A percentile compares a stretch with the other conserved stretches of the same genome.
Evolutionary conservation across 1,284 basidiomycete species (phyloP).

Genomic region (Caloboletus inedulis): DNA sequence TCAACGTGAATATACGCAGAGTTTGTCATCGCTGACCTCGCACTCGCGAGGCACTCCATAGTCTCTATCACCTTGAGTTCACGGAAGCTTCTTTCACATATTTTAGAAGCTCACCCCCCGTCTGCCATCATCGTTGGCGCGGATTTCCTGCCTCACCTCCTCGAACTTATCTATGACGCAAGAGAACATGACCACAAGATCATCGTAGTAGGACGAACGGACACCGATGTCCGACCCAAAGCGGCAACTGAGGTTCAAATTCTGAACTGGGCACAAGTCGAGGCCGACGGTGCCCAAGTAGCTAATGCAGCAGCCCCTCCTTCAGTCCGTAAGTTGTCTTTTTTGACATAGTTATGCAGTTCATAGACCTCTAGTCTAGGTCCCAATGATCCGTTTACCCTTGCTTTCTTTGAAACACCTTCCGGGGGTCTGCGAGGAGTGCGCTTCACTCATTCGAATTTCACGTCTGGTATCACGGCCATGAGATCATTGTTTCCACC

Average conservation of each 20-base stretch:
- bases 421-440: slow-evolving; percentile 55
- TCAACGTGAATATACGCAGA: slow-evolving; percentile 43
- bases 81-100: slow-evolving; percentile 51
- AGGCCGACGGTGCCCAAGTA: slow-evolving; percentile 52
- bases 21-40: slow-evolving; percentile 72
- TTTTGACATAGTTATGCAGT: not conserved
- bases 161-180: slow-evolving; percentile 65
- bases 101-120: slow-evolving; percentile 62
- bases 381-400: slow-evolving; percentile 59
- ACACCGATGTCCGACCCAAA: slow-evolving; percentile 39
- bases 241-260: slow-evolving; percentile 51
- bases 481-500: slow-evolving; percentile 63
- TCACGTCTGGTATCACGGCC: slow-evolving; percentile 77
- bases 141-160: slow-evolving; percentile 56
- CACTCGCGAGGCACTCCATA: slow-evolving; percentile 67
- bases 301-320: slow-evolving; percentile 17
- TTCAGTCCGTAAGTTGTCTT: slow-evolving; percentile 22
- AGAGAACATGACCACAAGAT: slow-evolving; percentile 54
- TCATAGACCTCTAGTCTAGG: slow-evolving; percentile 37
- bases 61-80: slow-evolving; percentile 66
- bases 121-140: slow-evolving; percentile 67
- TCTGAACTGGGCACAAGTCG: slow-evolving; percentile 60
- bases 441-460: slow-evolving; percentile 71
- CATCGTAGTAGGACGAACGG: slow-evolving; percentile 63
- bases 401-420: slow-evolving; percentile 57